These are phyloP conservation scores for Kwoniella dejecticola DNA, from an alignment of 768 basidiomycete species.

Conservation along the genomic window DNA sequence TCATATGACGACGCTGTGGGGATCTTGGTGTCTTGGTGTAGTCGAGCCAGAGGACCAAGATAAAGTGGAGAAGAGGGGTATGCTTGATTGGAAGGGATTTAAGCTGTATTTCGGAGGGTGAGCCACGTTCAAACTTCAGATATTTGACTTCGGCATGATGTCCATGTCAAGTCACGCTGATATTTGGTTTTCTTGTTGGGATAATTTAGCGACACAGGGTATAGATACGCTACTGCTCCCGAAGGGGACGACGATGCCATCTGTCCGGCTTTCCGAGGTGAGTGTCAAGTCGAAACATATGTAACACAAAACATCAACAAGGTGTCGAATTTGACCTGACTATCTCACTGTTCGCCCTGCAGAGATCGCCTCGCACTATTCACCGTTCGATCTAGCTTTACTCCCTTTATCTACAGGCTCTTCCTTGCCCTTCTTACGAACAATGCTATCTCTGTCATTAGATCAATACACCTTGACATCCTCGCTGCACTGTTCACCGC, in stretches of 20 bases:
- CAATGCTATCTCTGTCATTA: conserved; percentile 50
- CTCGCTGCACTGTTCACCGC: conserved; percentile 43
- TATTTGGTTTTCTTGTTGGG: not conserved
- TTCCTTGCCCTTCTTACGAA: conserved; percentile 53
- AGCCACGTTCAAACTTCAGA: conserved; percentile 7
- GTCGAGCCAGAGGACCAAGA: conserved; percentile 26
- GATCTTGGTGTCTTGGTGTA: conserved; percentile 51
- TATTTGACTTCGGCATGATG: not conserved
- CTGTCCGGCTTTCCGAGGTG: conserved; percentile 54
- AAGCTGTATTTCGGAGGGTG: conserved; percentile 54
- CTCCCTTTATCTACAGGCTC: conserved; percentile 54
- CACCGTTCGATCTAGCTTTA: conserved; percentile 45
- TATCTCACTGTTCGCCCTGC: conserved; percentile 2
- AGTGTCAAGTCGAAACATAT: no score
- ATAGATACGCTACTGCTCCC: conserved; percentile 50
- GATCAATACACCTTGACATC: conserved; percentile 55
- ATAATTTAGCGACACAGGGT: conserved; percentile 51
- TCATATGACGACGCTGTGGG: conserved; percentile 55
- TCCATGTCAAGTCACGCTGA: not conserved
- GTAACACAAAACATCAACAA: no score
- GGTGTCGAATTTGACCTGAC: not conserved
- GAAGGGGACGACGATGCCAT: conserved; percentile 43
- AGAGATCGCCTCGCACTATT: conserved; percentile 51
- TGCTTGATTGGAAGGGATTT: conserved; percentile 48
- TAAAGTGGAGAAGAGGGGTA: conserved; percentile 26